Conservation (phyloP, 257 asterid species). For the Solanum virginianum region DNA sequence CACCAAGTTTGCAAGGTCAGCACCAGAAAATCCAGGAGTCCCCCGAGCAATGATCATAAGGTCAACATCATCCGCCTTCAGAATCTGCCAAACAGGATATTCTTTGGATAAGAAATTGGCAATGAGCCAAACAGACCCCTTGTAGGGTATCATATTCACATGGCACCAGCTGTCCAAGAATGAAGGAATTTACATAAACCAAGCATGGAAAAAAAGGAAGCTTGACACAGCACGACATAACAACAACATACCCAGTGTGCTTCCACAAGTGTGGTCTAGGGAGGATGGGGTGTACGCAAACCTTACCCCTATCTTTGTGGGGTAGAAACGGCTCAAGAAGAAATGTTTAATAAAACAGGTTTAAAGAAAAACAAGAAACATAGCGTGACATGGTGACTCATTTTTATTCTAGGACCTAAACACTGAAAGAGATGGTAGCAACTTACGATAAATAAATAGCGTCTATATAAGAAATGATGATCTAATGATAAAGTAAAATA, state of each 20-base stretch:
- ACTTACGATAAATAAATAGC: not conserved
- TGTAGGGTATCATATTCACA: not conserved
- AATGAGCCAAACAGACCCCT: not conserved
- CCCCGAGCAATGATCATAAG: constrained; percentile 78
- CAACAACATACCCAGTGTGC: not conserved
- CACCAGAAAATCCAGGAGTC: constrained; percentile 95
- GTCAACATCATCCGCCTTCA: constrained; percentile 87
- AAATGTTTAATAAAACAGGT: not conserved
- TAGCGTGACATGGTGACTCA: not conserved
- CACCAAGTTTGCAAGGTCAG: constrained; percentile 86
- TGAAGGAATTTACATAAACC: not conserved
- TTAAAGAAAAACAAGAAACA: not conserved
- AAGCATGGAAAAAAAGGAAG: not conserved
- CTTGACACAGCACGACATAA: not conserved
- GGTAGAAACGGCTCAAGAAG: not conserved
- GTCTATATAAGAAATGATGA: not conserved
- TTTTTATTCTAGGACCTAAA: not conserved
- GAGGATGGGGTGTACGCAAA: not conserved
- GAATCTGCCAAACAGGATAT: constrained; percentile 33
- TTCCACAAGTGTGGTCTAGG: not conserved
- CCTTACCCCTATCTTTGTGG: not conserved
- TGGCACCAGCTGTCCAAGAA: not conserved
- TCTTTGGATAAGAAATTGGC: not conserved
- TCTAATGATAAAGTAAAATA: not conserved
- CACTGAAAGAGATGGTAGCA: not conserved